phyloP scores from a whole-genome alignment of 495 filamentous ascomycete species.

The Podospora comata region DNA sequence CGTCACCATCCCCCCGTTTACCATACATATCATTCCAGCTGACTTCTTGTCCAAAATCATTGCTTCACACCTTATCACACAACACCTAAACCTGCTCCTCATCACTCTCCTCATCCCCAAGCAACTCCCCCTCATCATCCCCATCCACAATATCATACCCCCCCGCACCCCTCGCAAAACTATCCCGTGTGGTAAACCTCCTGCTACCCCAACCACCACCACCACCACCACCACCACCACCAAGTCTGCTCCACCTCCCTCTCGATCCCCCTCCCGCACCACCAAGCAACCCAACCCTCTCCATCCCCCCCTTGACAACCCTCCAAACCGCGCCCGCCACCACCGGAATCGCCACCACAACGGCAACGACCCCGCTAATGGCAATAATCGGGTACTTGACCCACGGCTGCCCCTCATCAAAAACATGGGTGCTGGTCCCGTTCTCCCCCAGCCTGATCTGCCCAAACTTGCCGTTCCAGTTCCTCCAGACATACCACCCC shows the following conservation, averaged over 20 bases:
- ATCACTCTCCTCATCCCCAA: slow-evolving; percentile 77
- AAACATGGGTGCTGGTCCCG: slow-evolving; percentile 30
- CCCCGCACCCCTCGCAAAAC: slow-evolving; percentile 76
- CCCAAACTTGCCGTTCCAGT: slow-evolving; percentile 88
- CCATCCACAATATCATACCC: slow-evolving; percentile 86
- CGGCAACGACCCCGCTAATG: slow-evolving; percentile 59
- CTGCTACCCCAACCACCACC: slow-evolving; percentile 19
- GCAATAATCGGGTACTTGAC: slow-evolving; percentile 72
- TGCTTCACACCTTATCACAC: neutral
- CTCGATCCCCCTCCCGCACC: slow-evolving; percentile 33
- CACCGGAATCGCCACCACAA: slow-evolving; percentile 77
- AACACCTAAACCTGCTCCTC: slow-evolving; percentile 54
- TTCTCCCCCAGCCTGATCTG: slow-evolving; percentile 78
- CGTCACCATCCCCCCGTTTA: neutral
- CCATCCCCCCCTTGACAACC: slow-evolving; percentile 47
- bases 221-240: slow-evolving; percentile 41
- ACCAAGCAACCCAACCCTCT: slow-evolving; percentile 39
- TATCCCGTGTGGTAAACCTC: slow-evolving; percentile 77
- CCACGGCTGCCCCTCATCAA: slow-evolving; percentile 64
- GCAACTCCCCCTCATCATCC: slow-evolving; percentile 86
- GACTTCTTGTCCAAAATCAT: neutral
- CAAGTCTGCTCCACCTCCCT: slow-evolving; percentile 42
- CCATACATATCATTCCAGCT: neutral
- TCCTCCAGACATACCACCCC: slow-evolving; percentile 82
- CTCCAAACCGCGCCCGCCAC: slow-evolving; percentile 66